These are phyloP conservation scores for Blastobotrys ciferrii DNA, from an alignment of 1,139 yeast species.

Conservation along the genomic window DNA sequence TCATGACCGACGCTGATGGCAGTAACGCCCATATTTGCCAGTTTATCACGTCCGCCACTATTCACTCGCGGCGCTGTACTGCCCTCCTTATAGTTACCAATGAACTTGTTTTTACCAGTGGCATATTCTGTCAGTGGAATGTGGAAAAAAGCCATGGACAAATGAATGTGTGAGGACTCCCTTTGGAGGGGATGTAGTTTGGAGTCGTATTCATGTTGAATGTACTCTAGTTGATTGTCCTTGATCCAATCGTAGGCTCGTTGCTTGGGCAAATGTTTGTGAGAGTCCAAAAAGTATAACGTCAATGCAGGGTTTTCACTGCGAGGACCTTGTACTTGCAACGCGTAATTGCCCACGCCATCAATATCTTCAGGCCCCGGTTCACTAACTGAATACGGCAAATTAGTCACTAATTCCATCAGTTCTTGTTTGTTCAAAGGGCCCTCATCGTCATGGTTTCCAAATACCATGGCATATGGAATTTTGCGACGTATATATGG, in stretches of 20 bases:
- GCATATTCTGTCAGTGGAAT: conserved; percentile 86
- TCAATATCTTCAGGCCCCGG: conserved; percentile 63
- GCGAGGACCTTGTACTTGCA: conserved; percentile 48
- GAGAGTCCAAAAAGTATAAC: conserved; percentile 79
- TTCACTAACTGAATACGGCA: conserved; percentile 67
- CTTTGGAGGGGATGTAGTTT: conserved; percentile 36
- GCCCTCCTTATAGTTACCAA: conserved; percentile 68
- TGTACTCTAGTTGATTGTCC: conserved; percentile 63
- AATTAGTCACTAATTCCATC: conserved; percentile 51
- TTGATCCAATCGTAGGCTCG: conserved; percentile 89
- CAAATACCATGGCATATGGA: conserved; percentile 79
- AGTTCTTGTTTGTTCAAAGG: conserved; percentile 57
- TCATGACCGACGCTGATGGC: conserved; percentile 88
- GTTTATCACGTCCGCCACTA: conserved; percentile 52
- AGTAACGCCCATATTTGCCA: conserved; percentile 63
- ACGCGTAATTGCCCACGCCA: conserved; percentile 78
- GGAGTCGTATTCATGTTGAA: conserved; percentile 44
- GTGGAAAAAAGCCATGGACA: conserved; percentile 89
- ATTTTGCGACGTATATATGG: conserved; percentile 65
- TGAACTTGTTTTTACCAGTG: conserved; percentile 43
- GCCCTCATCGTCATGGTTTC: conserved; percentile 86
- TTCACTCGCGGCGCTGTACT: conserved; percentile 75
- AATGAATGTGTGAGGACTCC: conserved; percentile 45
- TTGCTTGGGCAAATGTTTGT: conserved; percentile 63
- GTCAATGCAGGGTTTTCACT: conserved; percentile 51